Evolutionary conservation across 495 filamentous ascomycete species (phyloP).

Genomic region (Penicillium crystallinum): DNA sequence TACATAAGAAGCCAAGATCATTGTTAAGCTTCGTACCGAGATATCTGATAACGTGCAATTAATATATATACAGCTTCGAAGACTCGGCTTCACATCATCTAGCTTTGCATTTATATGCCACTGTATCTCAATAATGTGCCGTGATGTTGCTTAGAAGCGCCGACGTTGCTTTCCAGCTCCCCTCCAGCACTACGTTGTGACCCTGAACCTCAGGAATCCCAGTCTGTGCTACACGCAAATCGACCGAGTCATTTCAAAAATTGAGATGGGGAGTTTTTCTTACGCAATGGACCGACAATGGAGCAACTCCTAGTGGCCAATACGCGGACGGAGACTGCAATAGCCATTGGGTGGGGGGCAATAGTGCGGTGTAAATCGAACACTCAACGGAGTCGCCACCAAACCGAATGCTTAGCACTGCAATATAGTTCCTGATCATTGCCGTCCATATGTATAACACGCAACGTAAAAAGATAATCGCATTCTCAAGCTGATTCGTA

Average conservation of each 20-base stretch:
- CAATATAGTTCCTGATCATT: too few relatives aligned
- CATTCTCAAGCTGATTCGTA: too few relatives aligned
- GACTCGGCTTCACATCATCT: too few relatives aligned
- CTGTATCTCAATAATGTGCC: not conserved
- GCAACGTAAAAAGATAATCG: too few relatives aligned
- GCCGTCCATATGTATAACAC: too few relatives aligned
- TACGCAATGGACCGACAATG: not conserved
- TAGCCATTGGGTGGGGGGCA: not conserved
- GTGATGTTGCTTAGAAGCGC: not conserved
- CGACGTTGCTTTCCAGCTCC: constrained; percentile 3
- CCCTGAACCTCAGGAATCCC: not conserved
- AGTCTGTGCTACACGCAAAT: not conserved
- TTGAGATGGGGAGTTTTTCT: not conserved
- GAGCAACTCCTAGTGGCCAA: constrained; percentile 3
- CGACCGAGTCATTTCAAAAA: not conserved
- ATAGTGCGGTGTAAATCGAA: not conserved
- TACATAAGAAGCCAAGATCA: constrained; percentile 16
- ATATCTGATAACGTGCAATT: too few relatives aligned
- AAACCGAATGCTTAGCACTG: not conserved
- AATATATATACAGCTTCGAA: too few relatives aligned
- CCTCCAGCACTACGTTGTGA: not conserved
- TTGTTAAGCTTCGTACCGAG: not conserved
- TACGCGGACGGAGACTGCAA: not conserved
- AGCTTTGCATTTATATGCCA: not conserved
- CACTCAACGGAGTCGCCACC: not conserved